Evolutionary conservation across 1,284 basidiomycete genomes (phyloP).

Genomic region (Ustilago xerochloae): DNA sequence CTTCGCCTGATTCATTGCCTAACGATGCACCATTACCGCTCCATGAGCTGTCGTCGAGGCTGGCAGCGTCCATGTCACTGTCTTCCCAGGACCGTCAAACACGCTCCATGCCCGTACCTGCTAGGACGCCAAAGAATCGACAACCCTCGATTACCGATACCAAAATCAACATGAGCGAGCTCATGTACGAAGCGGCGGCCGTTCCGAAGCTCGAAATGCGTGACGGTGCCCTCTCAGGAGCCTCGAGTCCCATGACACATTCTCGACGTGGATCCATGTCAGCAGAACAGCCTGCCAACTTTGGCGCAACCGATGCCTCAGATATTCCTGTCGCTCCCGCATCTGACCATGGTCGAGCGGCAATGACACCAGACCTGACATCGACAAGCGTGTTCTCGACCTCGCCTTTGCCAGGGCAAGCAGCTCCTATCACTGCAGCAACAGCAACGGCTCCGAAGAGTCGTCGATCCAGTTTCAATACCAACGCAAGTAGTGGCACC

Average conservation of each 20-base stretch:
- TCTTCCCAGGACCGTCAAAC: constrained; percentile 16
- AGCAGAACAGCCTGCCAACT: constrained; percentile 7
- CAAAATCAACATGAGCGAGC: constrained; percentile 60
- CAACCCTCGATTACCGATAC: constrained; percentile 44
- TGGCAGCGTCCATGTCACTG: constrained; percentile 45
- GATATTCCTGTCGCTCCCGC: constrained; percentile 54
- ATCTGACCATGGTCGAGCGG: constrained; percentile 50
- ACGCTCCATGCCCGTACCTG: constrained; percentile 31
- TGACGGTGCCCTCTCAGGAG: constrained; percentile 33
- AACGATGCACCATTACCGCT: constrained; percentile 45
- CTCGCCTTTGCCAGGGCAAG: constrained; percentile 24
- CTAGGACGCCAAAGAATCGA: constrained; percentile 26
- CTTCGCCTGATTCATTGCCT: constrained; percentile 31
- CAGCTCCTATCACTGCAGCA: constrained; percentile 4
- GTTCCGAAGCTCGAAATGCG: constrained; percentile 41
- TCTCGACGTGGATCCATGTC: constrained; percentile 42
- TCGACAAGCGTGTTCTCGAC: constrained; percentile 15
- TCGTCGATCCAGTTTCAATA: constrained; percentile 49
- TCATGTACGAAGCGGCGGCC: constrained; percentile 59
- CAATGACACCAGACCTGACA: constrained; percentile 16
- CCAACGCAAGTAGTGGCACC: constrained; percentile 32
- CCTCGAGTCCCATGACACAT: constrained; percentile 39
- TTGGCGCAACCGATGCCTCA: constrained; percentile 9
- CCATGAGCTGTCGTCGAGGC: constrained; percentile 49
- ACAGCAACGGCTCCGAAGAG: constrained; percentile 30